Conservation (phyloP, 1,139 yeast genomes). For the Petasospora rhodanensis region DNA sequence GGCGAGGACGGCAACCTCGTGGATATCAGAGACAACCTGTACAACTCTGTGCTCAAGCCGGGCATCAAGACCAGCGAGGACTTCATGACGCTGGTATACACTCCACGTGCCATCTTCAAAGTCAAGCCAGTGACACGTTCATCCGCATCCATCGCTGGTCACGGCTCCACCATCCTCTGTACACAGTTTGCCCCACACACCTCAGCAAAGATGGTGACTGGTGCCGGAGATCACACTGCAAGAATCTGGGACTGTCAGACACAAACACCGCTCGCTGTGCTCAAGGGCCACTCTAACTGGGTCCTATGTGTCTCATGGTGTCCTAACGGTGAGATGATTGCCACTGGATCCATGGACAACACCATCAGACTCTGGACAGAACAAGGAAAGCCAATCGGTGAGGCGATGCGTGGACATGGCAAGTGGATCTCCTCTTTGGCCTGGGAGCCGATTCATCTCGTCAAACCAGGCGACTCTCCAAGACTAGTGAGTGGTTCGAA, state of each 20-base stretch:
- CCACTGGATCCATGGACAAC: constrained; percentile 95
- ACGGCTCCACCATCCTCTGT: constrained; percentile 87
- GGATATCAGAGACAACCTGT: constrained; percentile 75
- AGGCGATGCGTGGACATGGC: constrained; percentile 70
- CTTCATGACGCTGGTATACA: constrained; percentile 80
- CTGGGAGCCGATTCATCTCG: constrained; percentile 94
- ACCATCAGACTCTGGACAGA: constrained; percentile 84
- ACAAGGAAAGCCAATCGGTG: constrained; percentile 72
- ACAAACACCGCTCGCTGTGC: constrained; percentile 79
- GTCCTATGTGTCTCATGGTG: constrained; percentile 92
- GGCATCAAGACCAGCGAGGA: constrained; percentile 90
- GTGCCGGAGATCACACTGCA: constrained; percentile 97
- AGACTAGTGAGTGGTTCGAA: constrained; percentile 85
- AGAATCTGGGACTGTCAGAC: constrained; percentile 97
- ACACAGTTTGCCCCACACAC: constrained; percentile 93
- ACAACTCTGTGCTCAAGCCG: constrained; percentile 77
- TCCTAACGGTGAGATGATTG: constrained; percentile 86
- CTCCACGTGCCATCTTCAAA: constrained; percentile 93
- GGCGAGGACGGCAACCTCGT: constrained; percentile 47
- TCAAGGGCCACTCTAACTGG: constrained; percentile 89
- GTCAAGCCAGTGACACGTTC: constrained; percentile 90
- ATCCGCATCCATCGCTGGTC: constrained; percentile 91
- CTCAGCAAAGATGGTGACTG: constrained; percentile 83
- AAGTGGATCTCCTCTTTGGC: constrained; percentile 87
- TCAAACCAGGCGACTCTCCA: constrained; percentile 59